Base-by-base conservation (phyloP, 1,284 basidiomycete species). In the Ceratobasidium sp. region DNA sequence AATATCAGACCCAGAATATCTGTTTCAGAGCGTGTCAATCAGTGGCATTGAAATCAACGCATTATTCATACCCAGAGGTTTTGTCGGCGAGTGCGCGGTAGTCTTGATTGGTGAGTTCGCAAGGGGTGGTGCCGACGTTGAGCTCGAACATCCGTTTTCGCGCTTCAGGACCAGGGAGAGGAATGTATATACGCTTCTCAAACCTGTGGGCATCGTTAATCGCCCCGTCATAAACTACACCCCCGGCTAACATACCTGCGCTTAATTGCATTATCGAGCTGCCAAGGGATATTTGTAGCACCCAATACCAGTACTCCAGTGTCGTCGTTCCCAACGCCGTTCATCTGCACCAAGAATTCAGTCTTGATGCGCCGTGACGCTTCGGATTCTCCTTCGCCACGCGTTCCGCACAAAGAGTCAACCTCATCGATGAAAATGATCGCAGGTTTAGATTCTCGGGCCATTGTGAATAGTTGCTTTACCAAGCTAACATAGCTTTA, bases 381-480 rank as follows among this genome's bases (percentile, higher is more conserved):
- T 77, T 99, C 96, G 1, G 93, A 95, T 79, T 99, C 96, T 32
- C 93, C 93, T 78, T 99, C 96, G 71, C 93, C 95, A 77, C 96
- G 87, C 27, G 95, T 93, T 0, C 97, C 95, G 15, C 95, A 94
- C 64, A 99, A 83, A 17, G 96, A 98, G 80, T 99, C 96, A 50
- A 99, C 94, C 78, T 99, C 96, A 78, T 99, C 96, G 76, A 99
- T 94, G 78, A 99, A 99, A 78, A 99, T 98, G 79, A 99, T 99
- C 3, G 95, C 89, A 1, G 96, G 96, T 78, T 98, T 98, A 73
- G 89, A 88, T 79, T 99, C 96, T 71, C 96, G 87, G 0, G 96
- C 97, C 86, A 99, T 93, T 74, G 93, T 88, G 77, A 99, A 99
- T 43, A 99, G 85, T 78, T 98, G 94, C 79, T 95, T 96, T 58